A percentile compares a stretch with the other conserved stretches of the same genome.
Conservation (phyloP, 1,139 yeast species). For the Taiozyma sp. region DNA sequence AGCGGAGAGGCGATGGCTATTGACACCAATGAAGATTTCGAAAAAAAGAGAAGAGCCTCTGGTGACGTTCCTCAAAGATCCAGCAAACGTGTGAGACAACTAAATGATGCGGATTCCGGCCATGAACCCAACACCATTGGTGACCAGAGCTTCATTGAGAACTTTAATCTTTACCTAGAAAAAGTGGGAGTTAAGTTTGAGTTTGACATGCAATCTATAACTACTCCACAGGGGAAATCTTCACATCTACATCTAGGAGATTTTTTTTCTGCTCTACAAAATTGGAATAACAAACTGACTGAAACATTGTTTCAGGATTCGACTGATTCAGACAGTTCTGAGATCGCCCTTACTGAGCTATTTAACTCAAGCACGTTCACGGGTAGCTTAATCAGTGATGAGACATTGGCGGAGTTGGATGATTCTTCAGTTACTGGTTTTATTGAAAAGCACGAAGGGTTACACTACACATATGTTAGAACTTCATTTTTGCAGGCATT, state of each 20-base stretch:
- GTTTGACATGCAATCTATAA: neutral
- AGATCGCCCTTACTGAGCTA: constrained; percentile 22
- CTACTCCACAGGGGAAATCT: neutral
- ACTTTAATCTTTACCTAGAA: constrained; percentile 7
- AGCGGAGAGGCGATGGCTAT: neutral
- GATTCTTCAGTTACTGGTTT: constrained; percentile 23
- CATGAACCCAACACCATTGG: constrained; percentile 7
- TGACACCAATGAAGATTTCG: neutral
- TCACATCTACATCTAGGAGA: constrained; percentile 25
- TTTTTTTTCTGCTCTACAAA: constrained; percentile 32
- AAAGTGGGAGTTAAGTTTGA: constrained; percentile 1
- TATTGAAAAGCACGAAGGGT: neutral
- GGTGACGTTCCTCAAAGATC: constrained; percentile 27
- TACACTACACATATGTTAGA: constrained; percentile 32
- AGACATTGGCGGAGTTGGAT: constrained; percentile 14
- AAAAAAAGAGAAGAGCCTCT: constrained; percentile 3
- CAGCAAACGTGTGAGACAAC: constrained; percentile 34
- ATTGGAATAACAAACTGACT: constrained; percentile 39
- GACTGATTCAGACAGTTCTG: neutral
- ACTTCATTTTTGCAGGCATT: constrained; percentile 38
- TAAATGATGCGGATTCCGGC: constrained; percentile 24
- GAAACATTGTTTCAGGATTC: constrained; percentile 28
- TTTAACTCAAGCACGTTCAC: constrained; percentile 24
- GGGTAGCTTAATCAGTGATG: constrained; percentile 15
- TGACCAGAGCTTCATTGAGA: constrained; percentile 4